Conservation (phyloP, 176 grass and related monocot species). For the Poa pratensis region DNA sequence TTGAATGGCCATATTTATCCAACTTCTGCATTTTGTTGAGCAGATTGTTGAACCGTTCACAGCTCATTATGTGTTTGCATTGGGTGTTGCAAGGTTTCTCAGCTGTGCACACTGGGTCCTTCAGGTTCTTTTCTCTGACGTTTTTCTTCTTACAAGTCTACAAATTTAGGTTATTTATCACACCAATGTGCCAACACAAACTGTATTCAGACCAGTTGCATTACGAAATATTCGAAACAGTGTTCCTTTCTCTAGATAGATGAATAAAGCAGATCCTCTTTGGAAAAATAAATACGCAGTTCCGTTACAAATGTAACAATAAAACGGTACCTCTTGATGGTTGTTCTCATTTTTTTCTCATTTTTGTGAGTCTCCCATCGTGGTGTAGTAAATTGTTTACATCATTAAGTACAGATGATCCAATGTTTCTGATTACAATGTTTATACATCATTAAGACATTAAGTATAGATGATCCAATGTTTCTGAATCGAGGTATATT, state of each 20-base stretch:
- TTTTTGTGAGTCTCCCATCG: not conserved
- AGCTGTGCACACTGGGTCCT: conserved; percentile 98
- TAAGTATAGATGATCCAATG: not conserved
- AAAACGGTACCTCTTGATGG: not conserved
- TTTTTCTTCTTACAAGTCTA: not conserved
- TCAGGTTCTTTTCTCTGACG: conserved; percentile 67
- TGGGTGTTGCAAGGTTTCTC: conserved; percentile 96
- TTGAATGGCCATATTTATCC: conserved; percentile 35
- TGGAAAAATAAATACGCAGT: not conserved
- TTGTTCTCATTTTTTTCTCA: not conserved
- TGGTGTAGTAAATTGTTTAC: not conserved
- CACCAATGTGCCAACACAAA: not conserved
- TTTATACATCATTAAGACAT: no score
- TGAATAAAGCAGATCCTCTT: not conserved
- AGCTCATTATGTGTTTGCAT: conserved; percentile 96
- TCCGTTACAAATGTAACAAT: not conserved
- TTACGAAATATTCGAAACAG: not conserved
- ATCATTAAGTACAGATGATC: not conserved
- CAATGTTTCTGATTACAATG: not conserved
- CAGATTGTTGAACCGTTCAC: conserved; percentile 99
- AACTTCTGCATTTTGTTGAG: conserved; percentile 2
- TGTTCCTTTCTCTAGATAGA: not conserved
- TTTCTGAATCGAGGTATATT: conserved; percentile 4
- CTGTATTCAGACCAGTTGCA: not conserved
- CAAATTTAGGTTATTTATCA: not conserved